Percentiles rank a stretch among this genome's conserved stretches.
Conservation (phyloP, 306 rosid species). For the Inga laurina region DNA sequence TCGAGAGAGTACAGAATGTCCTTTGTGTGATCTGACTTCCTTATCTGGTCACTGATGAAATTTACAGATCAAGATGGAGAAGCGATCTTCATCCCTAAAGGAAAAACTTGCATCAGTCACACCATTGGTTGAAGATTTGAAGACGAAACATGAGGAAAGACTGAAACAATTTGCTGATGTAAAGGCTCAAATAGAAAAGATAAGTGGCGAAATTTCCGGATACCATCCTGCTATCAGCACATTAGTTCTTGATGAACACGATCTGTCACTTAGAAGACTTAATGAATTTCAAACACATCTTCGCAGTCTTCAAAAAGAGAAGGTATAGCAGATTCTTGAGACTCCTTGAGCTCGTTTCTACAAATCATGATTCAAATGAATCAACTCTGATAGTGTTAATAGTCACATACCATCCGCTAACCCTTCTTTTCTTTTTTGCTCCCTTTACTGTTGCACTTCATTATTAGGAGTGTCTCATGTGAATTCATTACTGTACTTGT, state of each 20-base stretch:
- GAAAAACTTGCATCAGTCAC: slow-evolving; percentile 83
- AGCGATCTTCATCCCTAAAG: slow-evolving; percentile 74
- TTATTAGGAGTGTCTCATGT: no score
- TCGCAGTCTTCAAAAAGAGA: slow-evolving; percentile 81
- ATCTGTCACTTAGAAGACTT: slow-evolving; percentile 82
- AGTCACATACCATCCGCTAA: not conserved
- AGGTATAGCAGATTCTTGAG: slow-evolving; percentile 50
- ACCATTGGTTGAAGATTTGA: slow-evolving; percentile 82
- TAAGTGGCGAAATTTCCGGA: slow-evolving; percentile 86
- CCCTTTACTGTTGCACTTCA: not conserved
- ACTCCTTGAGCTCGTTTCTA: not conserved
- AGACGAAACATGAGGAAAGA: slow-evolving; percentile 76
- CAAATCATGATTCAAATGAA: not conserved
- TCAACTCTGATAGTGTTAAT: slow-evolving; percentile 14
- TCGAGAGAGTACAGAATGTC: not conserved
- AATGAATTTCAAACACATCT: slow-evolving; percentile 82
- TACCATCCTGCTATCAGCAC: slow-evolving; percentile 39
- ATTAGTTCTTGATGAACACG: slow-evolving; percentile 60
- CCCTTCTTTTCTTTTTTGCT: not conserved
- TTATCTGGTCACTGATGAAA: slow-evolving; percentile 24
- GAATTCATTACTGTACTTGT: not conserved
- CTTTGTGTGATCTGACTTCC: slow-evolving; percentile 25
- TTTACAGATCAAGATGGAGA: slow-evolving; percentile 66
- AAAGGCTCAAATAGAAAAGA: slow-evolving; percentile 74
- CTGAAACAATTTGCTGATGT: slow-evolving; percentile 79